These are phyloP conservation scores for Starmerella scarabaei DNA, from an alignment of 805 yeast genomes.

Conservation along the genomic window DNA sequence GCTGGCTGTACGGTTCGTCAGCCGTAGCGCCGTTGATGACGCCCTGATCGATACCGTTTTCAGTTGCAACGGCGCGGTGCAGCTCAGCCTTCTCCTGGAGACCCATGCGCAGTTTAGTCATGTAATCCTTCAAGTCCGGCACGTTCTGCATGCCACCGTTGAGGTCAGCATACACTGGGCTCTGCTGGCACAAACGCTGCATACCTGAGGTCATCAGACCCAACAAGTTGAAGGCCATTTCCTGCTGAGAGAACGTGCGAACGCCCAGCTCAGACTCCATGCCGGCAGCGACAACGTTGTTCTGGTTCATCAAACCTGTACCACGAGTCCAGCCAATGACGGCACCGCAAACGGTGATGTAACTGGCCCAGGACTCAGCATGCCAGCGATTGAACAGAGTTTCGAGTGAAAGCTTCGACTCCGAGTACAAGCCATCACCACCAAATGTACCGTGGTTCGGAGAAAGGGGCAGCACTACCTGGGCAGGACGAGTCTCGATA, in stretches of 20 bases:
- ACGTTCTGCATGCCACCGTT: conserved; percentile 97
- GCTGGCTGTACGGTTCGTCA: conserved; percentile 70
- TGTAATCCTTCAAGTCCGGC: conserved; percentile 79
- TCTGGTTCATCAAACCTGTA: conserved; percentile 96
- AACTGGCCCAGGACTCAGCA: conserved; percentile 92
- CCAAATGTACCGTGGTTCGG: conserved; percentile 99
- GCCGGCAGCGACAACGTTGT: conserved; percentile 95
- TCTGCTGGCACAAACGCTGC: conserved; percentile 74
- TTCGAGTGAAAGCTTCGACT: conserved; percentile 89
- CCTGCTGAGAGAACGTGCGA: conserved; percentile 95
- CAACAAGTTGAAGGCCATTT: conserved; percentile 96
- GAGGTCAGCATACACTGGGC: conserved; percentile 94
- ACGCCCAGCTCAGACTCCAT: conserved; percentile 82
- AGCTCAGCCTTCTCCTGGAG: conserved; percentile 74
- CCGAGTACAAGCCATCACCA: conserved; percentile 95
- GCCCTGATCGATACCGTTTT: conserved; percentile 76
- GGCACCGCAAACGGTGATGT: conserved; percentile 95
- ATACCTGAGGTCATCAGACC: conserved; percentile 86
- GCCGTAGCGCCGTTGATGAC: conserved; percentile 79
- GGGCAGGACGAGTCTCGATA: conserved; percentile 94
- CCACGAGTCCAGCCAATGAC: conserved; percentile 99
- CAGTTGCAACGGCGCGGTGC: conserved; percentile 89
- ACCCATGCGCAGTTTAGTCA: conserved; percentile 60
- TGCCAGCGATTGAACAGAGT: conserved; percentile 97
- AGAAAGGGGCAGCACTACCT: conserved; percentile 88